phyloP scores from a whole-genome alignment of 805 yeast species.

The Ogataea wickerhamii region DNA sequence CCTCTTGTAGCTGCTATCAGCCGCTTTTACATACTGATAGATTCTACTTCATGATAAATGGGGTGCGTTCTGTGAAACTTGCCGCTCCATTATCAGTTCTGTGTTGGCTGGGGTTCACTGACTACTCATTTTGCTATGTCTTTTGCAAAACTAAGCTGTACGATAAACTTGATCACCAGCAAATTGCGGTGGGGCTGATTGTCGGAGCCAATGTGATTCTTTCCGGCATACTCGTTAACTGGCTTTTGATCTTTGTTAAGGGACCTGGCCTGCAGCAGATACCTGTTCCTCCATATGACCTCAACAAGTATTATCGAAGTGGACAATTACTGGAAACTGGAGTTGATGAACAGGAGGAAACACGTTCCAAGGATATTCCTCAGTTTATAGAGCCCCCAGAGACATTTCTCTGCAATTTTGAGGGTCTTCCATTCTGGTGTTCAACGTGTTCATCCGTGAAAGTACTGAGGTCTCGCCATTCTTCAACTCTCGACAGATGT shows the following conservation, averaged over 20 bases:
- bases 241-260: slow-evolving; percentile 41
- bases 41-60: background rate
- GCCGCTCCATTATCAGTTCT: slow-evolving; percentile 15
- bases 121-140: slow-evolving; percentile 28
- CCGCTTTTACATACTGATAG: no score
- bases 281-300: slow-evolving; percentile 35
- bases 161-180: slow-evolving; percentile 41
- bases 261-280: slow-evolving; percentile 58
- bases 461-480: slow-evolving; percentile 68
- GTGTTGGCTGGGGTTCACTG: slow-evolving; percentile 24
- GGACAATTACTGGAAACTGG: slow-evolving; percentile 12
- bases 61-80: background rate
- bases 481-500: slow-evolving; percentile 51
- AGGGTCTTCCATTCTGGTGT: slow-evolving; percentile 80
- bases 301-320: slow-evolving; percentile 22
- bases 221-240: slow-evolving; percentile 31
- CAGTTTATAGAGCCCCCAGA: slow-evolving; percentile 45
- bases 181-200: slow-evolving; percentile 33
- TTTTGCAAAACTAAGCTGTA: slow-evolving; percentile 28
- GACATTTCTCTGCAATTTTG: slow-evolving; percentile 61
- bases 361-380: slow-evolving; percentile 4
- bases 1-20: no score
- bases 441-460: slow-evolving; percentile 61
- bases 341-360: slow-evolving; percentile 5
- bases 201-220: slow-evolving; percentile 29